A percentile compares a stretch with the other conserved stretches of the same genome.
phyloP scores from a whole-genome alignment of 768 basidiomycete species.

The Auriscalpium microsporum region DNA sequence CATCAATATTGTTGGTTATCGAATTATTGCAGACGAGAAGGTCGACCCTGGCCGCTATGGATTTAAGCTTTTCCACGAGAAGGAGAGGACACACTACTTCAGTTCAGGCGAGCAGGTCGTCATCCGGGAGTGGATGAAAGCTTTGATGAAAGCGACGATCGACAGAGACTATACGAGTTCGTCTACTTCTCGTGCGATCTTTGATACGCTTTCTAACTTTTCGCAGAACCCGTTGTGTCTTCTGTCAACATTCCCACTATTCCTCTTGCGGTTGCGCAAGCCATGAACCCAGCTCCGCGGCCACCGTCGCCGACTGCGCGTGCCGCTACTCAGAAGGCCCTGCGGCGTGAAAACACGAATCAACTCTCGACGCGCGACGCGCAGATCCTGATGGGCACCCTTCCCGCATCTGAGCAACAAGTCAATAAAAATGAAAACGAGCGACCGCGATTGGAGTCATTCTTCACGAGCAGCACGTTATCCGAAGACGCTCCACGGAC shows the following conservation, averaged over 20 bases:
- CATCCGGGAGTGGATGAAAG: constrained; percentile 99
- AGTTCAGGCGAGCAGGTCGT: constrained; percentile 79
- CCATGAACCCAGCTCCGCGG: constrained; percentile 92
- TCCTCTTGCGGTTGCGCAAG: constrained; percentile 87
- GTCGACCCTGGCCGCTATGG: constrained; percentile 89
- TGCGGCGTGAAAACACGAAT: constrained; percentile 78
- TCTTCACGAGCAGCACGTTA: constrained; percentile 39
- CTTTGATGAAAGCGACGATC: constrained; percentile 98
- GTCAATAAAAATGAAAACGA: constrained; percentile 29
- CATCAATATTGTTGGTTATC: constrained; percentile 85
- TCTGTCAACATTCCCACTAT: constrained; percentile 97
- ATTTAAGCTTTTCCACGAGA: constrained; percentile 87
- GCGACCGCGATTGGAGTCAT: constrained; percentile 43
- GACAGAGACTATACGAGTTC: constrained; percentile 84
- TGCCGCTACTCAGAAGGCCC: constrained; percentile 79
- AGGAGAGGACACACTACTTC: constrained; percentile 83
- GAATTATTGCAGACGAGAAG: constrained; percentile 88
- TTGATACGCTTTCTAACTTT: constrained; percentile 1
- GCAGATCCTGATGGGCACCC: constrained; percentile 58
- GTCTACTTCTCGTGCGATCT: constrained; percentile 20
- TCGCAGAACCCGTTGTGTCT: constrained; percentile 82
- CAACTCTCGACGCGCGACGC: constrained; percentile 76
- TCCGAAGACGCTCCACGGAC: constrained; percentile 14
- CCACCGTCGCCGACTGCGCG: constrained; percentile 88
- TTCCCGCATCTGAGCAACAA: constrained; percentile 28